phyloP scores from a whole-genome alignment of 2,329 filamentous ascomycete species.

The Chrysoporthe deuterocubensis region DNA sequence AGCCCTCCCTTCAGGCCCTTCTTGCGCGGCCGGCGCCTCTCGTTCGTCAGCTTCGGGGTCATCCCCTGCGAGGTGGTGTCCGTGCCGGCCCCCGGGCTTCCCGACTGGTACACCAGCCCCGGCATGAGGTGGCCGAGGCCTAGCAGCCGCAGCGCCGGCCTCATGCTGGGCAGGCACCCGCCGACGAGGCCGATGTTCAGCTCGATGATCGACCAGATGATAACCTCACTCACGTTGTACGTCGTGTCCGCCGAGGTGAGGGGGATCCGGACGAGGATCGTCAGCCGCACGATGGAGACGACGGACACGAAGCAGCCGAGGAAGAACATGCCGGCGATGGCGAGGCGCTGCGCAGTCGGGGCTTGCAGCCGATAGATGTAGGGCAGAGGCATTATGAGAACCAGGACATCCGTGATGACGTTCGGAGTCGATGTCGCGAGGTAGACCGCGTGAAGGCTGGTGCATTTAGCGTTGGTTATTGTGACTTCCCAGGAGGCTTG shows the following conservation, averaged over 20 bases:
- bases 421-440: background rate
- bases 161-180: background rate
- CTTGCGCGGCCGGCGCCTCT: slow-evolving; percentile 3
- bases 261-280: background rate
- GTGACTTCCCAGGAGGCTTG: slow-evolving; percentile 3
- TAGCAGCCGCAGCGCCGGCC: slow-evolving; percentile 4
- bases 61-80: background rate
- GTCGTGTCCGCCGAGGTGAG: slow-evolving; percentile 2
- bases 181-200: background rate
- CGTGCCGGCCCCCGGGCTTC: background rate
- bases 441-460: background rate
- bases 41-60: background rate
- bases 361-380: slow-evolving; percentile 1
- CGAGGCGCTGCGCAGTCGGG: slow-evolving; percentile 1
- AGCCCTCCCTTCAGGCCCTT: background rate
- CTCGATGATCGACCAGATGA: background rate
- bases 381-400: background rate
- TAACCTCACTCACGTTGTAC: background rate
- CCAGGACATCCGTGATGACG: background rate
- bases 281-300: slow-evolving; percentile 1
- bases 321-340: slow-evolving; percentile 1
- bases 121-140: background rate
- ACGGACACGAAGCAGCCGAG: slow-evolving; percentile 1
- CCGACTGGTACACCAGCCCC: background rate
- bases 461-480: background rate